A percentile compares a stretch with the other conserved stretches of the same genome.
phyloP scores from a whole-genome alignment of 139 green algal genomes.

The Tetraselmis striata region DNA sequence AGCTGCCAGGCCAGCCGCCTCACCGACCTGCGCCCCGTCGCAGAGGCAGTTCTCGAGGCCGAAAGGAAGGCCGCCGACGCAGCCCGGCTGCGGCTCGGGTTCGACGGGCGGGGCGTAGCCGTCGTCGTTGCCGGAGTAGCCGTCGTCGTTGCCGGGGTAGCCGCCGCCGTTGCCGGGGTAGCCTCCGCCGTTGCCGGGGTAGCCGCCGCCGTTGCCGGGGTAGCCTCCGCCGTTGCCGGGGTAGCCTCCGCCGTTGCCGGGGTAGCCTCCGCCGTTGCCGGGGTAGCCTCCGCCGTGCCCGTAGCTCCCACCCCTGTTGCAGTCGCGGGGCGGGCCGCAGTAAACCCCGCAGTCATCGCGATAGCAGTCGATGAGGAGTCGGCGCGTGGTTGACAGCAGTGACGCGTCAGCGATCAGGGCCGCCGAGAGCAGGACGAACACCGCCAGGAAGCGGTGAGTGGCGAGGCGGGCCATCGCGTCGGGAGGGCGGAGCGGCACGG shows the following conservation, averaged over 20 bases:
- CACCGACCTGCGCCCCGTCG: background rate
- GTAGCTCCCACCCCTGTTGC: background rate
- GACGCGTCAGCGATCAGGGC: background rate
- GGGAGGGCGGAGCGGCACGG: too few relatives aligned
- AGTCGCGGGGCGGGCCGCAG: too few relatives aligned
- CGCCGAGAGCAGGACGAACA: background rate
- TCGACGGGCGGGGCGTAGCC: too few relatives aligned
- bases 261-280: too few relatives aligned
- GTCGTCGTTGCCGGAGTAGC: background rate
- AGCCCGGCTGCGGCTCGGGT: background rate
- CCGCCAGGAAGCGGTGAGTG: too few relatives aligned
- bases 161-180: too few relatives aligned
- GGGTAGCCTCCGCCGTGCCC: too few relatives aligned
- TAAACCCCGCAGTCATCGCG: too few relatives aligned
- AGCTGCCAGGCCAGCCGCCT: background rate
- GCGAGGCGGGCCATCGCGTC: too few relatives aligned
- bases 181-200: background rate
- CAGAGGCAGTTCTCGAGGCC: background rate
- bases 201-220: background rate
- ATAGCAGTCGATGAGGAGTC: too few relatives aligned
- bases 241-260: background rate
- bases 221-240: background rate
- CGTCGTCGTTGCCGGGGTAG: too few relatives aligned
- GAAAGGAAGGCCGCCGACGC: background rate
- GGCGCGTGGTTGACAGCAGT: background rate